Evolutionary conservation across 2,329 filamentous ascomycete genomes (phyloP).

Genomic region (Aureobasidium sp.): DNA sequence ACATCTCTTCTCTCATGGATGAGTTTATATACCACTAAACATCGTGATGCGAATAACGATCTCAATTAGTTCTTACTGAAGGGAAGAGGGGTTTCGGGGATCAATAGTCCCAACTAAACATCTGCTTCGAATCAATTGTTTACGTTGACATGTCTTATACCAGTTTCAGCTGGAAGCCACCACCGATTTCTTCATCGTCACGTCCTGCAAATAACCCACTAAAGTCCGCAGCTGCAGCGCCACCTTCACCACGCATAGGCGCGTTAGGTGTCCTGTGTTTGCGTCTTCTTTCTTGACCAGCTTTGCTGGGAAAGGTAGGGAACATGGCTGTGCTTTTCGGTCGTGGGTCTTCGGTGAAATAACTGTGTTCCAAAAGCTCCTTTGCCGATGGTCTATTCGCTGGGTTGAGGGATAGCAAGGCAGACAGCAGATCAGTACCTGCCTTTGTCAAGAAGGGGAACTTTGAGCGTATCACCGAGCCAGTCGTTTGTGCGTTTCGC

Average conservation of each 20-base stretch:
- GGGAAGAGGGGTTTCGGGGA: too few relatives aligned
- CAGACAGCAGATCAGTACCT: slow-evolving; percentile 59
- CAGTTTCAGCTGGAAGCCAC: slow-evolving; percentile 35
- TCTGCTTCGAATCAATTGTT: too few relatives aligned
- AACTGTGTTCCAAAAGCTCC: slow-evolving; percentile 68
- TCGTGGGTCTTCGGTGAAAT: slow-evolving; percentile 81
- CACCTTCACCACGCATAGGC: slow-evolving; percentile 64
- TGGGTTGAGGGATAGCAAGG: slow-evolving; percentile 68
- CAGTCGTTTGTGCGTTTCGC: slow-evolving; percentile 32
- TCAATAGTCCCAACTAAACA: too few relatives aligned
- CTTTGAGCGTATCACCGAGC: slow-evolving; percentile 57
- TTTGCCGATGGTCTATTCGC: slow-evolving; percentile 58
- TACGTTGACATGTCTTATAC: slow-evolving; percentile 15
- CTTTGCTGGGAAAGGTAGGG: slow-evolving; percentile 92
- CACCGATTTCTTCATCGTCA: slow-evolving; percentile 39
- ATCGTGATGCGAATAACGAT: too few relatives aligned
- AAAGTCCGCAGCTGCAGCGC: slow-evolving; percentile 40
- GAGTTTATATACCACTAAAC: too few relatives aligned
- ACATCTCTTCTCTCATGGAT: too few relatives aligned
- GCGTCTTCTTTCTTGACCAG: slow-evolving; percentile 75
- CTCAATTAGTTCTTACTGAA: too few relatives aligned
- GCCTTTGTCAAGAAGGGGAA: slow-evolving; percentile 76
- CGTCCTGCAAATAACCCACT: slow-evolving; percentile 41
- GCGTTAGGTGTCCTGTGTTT: slow-evolving; percentile 70
- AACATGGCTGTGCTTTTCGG: slow-evolving; percentile 90